Percentiles rank a stretch among this genome's conserved stretches.
Conservation (phyloP, 176 grass and related monocot genomes). For the Lolium multiflorum region DNA sequence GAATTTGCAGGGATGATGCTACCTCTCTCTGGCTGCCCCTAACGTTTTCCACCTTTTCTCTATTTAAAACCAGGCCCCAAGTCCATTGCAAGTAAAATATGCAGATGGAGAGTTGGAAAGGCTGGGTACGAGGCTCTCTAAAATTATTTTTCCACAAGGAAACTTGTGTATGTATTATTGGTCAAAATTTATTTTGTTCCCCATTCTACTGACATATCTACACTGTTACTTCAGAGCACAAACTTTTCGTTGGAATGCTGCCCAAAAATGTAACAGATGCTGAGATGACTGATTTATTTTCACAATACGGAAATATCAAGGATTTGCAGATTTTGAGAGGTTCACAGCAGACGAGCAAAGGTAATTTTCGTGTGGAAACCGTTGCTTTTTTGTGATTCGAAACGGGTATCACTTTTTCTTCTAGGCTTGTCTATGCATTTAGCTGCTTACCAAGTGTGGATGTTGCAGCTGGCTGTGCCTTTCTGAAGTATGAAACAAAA, state of each 20-base stretch:
- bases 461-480: constrained; percentile 92
- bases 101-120: constrained; percentile 97
- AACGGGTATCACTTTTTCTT: not conserved
- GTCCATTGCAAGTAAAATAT: constrained; percentile 99
- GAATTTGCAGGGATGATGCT: not conserved
- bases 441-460: constrained; percentile 37
- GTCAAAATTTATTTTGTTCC: not conserved
- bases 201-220: constrained; percentile 5
- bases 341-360: constrained; percentile 95
- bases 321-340: constrained; percentile 98
- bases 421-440: constrained; percentile 8
- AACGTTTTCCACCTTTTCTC: not conserved
- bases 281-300: constrained; percentile 81
- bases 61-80: constrained; percentile 69
- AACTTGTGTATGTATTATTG: constrained; percentile 6
- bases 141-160: constrained; percentile 36
- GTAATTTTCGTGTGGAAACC: constrained; percentile 47
- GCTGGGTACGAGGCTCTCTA: constrained; percentile 65
- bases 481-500: constrained; percentile 96
- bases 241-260: constrained; percentile 98
- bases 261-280: constrained; percentile 89
- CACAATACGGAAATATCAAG: constrained; percentile 84
- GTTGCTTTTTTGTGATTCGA: not conserved
- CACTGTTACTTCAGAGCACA: constrained; percentile 76
- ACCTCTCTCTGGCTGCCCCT: constrained; percentile 22